These are phyloP conservation scores for Coprinopsis strossmayeri DNA, from an alignment of 768 basidiomycete species.

Conservation along the genomic window DNA sequence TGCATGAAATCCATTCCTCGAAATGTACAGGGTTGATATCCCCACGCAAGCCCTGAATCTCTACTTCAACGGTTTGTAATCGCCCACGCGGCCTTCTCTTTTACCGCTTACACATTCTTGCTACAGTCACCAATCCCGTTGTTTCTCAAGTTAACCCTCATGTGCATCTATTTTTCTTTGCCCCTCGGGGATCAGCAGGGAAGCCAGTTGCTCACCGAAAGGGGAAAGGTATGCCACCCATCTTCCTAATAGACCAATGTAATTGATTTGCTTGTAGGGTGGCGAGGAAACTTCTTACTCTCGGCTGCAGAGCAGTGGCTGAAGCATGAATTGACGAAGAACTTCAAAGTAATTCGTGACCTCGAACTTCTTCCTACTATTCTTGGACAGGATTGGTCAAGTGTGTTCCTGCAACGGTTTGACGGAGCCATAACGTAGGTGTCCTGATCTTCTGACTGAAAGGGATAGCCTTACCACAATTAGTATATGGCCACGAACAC, in stretches of 20 bases:
- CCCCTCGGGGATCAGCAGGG: conserved; percentile 81
- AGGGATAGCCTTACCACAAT: no score
- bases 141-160: conserved; percentile 93
- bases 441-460: no score
- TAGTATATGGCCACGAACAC: conserved; percentile 84
- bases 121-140: conserved; percentile 79
- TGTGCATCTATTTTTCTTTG: conserved; percentile 94
- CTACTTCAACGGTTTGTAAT: conserved; percentile 79
- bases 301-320: conserved; percentile 93
- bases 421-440: no score
- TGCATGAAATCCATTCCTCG: not conserved
- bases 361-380: conserved; percentile 92
- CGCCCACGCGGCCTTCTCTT: not conserved
- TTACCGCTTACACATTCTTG: conserved; percentile 5
- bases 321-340: conserved; percentile 93
- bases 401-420: conserved; percentile 92
- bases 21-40: conserved; percentile 94
- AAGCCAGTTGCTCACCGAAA: conserved; percentile 92
- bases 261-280: conserved; percentile 41
- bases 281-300: conserved; percentile 91
- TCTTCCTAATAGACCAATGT: not conserved
- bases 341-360: conserved; percentile 96
- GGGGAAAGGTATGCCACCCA: conserved; percentile 64
- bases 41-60: conserved; percentile 83
- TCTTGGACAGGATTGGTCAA: conserved; percentile 92